phyloP scores from a whole-genome alignment of 2,329 filamentous ascomycete genomes.

The Sporothrix humicola region DNA sequence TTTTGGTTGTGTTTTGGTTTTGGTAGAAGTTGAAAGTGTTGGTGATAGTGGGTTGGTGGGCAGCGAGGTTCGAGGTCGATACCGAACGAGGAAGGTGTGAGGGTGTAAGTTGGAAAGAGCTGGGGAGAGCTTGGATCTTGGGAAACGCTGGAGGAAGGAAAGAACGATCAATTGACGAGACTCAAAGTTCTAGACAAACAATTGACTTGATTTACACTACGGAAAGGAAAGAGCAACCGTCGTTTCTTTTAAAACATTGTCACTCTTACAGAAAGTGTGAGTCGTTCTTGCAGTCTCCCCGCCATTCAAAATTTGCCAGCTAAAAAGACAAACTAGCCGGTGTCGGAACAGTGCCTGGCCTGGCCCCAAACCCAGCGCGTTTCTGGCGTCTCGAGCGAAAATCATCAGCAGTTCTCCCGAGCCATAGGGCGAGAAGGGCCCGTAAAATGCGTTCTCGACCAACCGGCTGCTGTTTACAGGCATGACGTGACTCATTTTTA shows the following conservation, averaged over 20 bases:
- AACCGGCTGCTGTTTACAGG: background rate
- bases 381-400: slow-evolving; percentile 9
- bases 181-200: background rate
- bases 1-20: slow-evolving; percentile 15
- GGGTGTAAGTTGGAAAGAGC: background rate
- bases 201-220: background rate
- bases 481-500: slow-evolving; percentile 28
- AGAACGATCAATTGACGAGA: slow-evolving; percentile 17
- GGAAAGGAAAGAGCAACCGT: slow-evolving; percentile 7
- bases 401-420: background rate
- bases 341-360: slow-evolving; percentile 26
- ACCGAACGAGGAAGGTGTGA: background rate
- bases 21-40: background rate
- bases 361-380: slow-evolving; percentile 4
- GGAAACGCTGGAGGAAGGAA: background rate
- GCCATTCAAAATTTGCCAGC: slow-evolving; percentile 27
- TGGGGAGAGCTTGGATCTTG: too few relatives aligned
- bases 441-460: background rate
- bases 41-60: background rate
- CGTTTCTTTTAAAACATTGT: background rate
- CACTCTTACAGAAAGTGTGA: background rate
- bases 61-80: background rate
- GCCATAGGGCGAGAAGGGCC: background rate
- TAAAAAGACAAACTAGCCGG: slow-evolving; percentile 29
- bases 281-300: slow-evolving; percentile 21